These are phyloP conservation scores for Penicillium digitatum DNA, from an alignment of 2,329 filamentous ascomycete species.

Conservation along the genomic window DNA sequence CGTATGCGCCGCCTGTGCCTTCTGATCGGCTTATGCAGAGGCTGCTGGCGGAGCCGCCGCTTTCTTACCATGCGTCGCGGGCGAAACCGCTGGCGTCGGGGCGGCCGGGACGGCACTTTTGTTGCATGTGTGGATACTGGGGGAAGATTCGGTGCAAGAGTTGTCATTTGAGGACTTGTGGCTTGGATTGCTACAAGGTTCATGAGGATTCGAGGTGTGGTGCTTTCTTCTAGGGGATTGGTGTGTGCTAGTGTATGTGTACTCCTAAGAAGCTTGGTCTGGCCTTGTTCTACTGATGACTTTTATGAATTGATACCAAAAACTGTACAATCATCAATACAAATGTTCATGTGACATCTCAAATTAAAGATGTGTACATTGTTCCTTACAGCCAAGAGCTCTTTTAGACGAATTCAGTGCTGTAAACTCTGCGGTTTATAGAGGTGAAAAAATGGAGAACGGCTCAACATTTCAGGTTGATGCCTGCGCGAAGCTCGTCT, in stretches of 20 bases:
- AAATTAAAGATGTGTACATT: too few species aligned
- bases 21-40: conserved; percentile 46
- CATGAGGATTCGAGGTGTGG: conserved; percentile 49
- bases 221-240: conserved; percentile 33
- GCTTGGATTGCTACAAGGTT: conserved; percentile 46
- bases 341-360: not conserved
- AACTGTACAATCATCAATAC: conserved; percentile 14
- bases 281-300: conserved; percentile 11
- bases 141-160: conserved; percentile 48
- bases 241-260: conserved; percentile 3
- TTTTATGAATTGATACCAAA: conserved; percentile 19
- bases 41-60: conserved; percentile 45
- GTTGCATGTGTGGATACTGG: conserved; percentile 51
- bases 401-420: too few species aligned
- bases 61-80: conserved; percentile 47
- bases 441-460: not conserved
- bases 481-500: conserved; percentile 74
- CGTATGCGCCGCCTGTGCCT: conserved; percentile 42
- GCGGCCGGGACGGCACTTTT: conserved; percentile 43
- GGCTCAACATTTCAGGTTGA: conserved; percentile 72
- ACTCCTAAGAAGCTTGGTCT: conserved; percentile 4
- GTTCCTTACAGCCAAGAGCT: too few species aligned
- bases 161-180: conserved; percentile 47
- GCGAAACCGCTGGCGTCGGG: conserved; percentile 33
- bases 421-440: too few species aligned